phyloP scores from a whole-genome alignment of 768 basidiomycete genomes.

The Lyophyllum atratum region DNA sequence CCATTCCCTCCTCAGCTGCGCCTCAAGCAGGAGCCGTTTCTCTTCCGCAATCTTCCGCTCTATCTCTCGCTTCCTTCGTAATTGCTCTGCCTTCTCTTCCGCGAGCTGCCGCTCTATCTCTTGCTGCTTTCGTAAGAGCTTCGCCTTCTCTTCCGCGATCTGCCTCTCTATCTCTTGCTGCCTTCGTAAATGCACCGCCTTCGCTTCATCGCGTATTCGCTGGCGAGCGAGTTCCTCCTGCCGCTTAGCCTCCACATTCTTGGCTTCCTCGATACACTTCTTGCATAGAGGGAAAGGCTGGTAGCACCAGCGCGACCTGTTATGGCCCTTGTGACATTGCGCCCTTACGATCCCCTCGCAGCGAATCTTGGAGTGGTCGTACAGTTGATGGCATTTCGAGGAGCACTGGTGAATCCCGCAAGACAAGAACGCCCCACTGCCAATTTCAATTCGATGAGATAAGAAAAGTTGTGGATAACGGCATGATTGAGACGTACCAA shows the following conservation, averaged over 20 bases:
- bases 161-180: constrained; percentile 47
- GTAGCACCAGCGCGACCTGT: constrained; percentile 43
- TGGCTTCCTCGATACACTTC: constrained; percentile 46
- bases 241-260: constrained; percentile 41
- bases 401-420: constrained; percentile 58
- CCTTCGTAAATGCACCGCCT: constrained; percentile 39
- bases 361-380: constrained; percentile 54
- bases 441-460: not conserved
- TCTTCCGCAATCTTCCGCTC: too few species aligned
- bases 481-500: too few species aligned
- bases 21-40: too few species aligned
- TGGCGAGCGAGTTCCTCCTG: constrained; percentile 41
- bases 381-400: constrained; percentile 60
- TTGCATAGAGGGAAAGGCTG: constrained; percentile 39
- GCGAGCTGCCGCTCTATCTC: not conserved
- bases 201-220: constrained; percentile 45
- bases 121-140: constrained; percentile 12
- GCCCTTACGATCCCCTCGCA: constrained; percentile 40
- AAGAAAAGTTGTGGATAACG: not conserved
- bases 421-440: constrained; percentile 48
- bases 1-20: too few species aligned
- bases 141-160: constrained; percentile 32
- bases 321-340: constrained; percentile 49
- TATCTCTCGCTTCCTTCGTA: too few species aligned
- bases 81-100: too few species aligned